Conservation (phyloP, 2,329 filamentous ascomycete genomes). For the Escovopsis sp. region DNA sequence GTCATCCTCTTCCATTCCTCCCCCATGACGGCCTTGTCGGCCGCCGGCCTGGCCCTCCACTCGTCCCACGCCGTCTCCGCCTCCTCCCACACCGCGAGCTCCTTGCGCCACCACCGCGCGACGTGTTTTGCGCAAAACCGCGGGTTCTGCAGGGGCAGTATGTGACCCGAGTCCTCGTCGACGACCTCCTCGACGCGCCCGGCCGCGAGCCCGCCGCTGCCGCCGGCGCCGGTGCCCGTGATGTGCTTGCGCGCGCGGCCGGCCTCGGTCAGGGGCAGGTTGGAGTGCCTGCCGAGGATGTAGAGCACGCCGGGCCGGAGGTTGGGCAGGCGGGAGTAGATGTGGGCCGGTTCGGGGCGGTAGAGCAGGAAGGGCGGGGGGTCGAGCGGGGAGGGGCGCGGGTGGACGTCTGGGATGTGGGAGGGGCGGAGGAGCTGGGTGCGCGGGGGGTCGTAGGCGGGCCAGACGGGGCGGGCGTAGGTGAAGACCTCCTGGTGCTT, state of each 20-base stretch:
- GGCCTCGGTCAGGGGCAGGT: slow-evolving; percentile 35
- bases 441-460: slow-evolving; percentile 22
- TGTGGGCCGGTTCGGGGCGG: slow-evolving; percentile 45
- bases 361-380: slow-evolving; percentile 43
- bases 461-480: slow-evolving; percentile 49
- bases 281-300: slow-evolving; percentile 48
- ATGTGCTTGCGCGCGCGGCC: slow-evolving; percentile 43
- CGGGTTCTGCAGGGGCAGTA: slow-evolving; percentile 73
- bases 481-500: slow-evolving; percentile 72
- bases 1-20: slow-evolving; percentile 24
- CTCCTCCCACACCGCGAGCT: slow-evolving; percentile 41
- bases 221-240: slow-evolving; percentile 53
- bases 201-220: slow-evolving; percentile 47
- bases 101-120: slow-evolving; percentile 40
- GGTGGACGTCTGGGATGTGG: slow-evolving; percentile 31
- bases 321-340: slow-evolving; percentile 40
- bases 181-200: slow-evolving; percentile 54
- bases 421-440: slow-evolving; percentile 24
- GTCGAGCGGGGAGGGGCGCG: slow-evolving; percentile 28
- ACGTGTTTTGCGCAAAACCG: slow-evolving; percentile 47
- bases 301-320: slow-evolving; percentile 54
- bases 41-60: slow-evolving; percentile 34
- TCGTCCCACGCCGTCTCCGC: slow-evolving; percentile 42
- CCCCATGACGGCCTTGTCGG: slow-evolving; percentile 37
- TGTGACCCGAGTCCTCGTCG: slow-evolving; percentile 54